Percentiles rank a stretch among this genome's conserved stretches.
Conservation (phyloP, 305 asterid species). For the Fraxinus sp. region DNA sequence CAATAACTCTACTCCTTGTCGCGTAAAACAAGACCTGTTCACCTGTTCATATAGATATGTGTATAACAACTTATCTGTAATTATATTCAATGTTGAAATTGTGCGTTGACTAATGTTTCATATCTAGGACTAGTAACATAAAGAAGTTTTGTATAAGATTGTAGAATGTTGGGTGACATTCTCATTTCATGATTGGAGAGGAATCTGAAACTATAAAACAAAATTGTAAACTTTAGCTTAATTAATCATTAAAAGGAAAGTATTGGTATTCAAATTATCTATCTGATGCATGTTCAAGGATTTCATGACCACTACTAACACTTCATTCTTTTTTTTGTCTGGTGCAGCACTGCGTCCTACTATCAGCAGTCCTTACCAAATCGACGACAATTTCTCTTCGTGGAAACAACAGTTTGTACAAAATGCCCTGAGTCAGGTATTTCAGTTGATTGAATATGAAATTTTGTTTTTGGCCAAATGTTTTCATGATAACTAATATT, state of each 20-base stretch:
- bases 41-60: background rate
- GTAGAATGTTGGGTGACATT: background rate
- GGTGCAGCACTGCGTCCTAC: constrained; percentile 88
- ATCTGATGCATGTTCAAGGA: constrained; percentile 2
- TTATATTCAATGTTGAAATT: background rate
- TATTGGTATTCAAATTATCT: background rate
- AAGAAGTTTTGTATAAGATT: background rate
- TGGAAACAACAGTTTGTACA: constrained; percentile 88
- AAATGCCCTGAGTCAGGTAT: constrained; percentile 83
- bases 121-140: background rate
- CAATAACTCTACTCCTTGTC: background rate
- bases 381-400: constrained; percentile 78
- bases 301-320: constrained; percentile 19
- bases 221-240: background rate
- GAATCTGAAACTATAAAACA: background rate
- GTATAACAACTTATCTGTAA: background rate
- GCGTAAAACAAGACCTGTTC: background rate
- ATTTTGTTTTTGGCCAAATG: constrained; percentile 16
- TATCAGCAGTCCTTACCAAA: constrained; percentile 57
- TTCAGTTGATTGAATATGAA: constrained; percentile 17
- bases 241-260: background rate
- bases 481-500: constrained; percentile 16
- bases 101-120: background rate
- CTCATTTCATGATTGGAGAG: background rate
- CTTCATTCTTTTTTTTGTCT: constrained; percentile 32